Conservation (phyloP, 2,329 filamentous ascomycete species). For the Cladophialophora carrionii region DNA sequence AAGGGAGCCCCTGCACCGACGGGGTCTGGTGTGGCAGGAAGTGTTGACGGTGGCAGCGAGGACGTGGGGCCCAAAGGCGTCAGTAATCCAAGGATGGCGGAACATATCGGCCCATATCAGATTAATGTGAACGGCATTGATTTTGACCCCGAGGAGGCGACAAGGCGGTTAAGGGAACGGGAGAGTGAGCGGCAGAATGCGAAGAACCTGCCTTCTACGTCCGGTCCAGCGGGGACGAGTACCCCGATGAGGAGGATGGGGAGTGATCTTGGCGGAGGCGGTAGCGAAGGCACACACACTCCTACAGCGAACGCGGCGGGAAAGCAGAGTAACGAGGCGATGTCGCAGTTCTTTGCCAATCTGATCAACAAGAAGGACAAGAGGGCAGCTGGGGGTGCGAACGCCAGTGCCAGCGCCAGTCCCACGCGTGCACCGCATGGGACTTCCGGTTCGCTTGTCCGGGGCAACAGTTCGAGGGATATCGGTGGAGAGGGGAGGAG, state of each 20-base stretch:
- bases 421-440: slow-evolving; percentile 24
- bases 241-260: slow-evolving; percentile 32
- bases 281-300: slow-evolving; percentile 16
- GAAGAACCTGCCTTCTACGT: not conserved
- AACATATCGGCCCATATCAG: slow-evolving; percentile 91
- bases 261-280: slow-evolving; percentile 22
- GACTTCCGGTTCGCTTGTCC: slow-evolving; percentile 3
- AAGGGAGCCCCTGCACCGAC: slow-evolving; percentile 26
- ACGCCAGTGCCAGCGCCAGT: slow-evolving; percentile 28
- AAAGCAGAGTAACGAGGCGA: slow-evolving; percentile 35
- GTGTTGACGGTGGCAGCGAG: slow-evolving; percentile 45
- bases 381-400: slow-evolving; percentile 20
- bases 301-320: slow-evolving; percentile 13
- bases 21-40: slow-evolving; percentile 38
- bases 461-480: slow-evolving; percentile 6
- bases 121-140: slow-evolving; percentile 99
- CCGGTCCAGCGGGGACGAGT: slow-evolving; percentile 9
- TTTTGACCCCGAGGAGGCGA: slow-evolving; percentile 79
- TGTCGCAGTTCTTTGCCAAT: slow-evolving; percentile 35
- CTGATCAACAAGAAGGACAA: slow-evolving; percentile 36
- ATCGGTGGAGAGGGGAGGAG: slow-evolving; percentile 15
- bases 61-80: slow-evolving; percentile 46
- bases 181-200: slow-evolving; percentile 30
- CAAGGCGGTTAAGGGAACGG: slow-evolving; percentile 34
- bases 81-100: slow-evolving; percentile 56